Conservation (phyloP, 2,329 filamentous ascomycete species). For the Sphaceloma murrayae region DNA sequence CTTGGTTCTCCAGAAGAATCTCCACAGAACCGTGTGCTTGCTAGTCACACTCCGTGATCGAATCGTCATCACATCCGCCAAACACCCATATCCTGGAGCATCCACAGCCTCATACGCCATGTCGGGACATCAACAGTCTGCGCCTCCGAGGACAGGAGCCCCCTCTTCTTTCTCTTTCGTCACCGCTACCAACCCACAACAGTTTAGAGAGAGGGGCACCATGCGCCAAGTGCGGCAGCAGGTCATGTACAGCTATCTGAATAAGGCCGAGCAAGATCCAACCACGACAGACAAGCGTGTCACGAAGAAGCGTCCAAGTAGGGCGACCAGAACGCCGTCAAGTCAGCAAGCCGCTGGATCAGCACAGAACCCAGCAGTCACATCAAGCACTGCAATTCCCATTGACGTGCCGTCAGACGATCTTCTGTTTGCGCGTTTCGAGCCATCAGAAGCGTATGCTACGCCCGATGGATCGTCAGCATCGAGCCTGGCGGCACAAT, state of each 20-base stretch:
- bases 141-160: too few species aligned
- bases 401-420: too few species aligned
- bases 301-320: slow-evolving; percentile 13
- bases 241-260: slow-evolving; percentile 28
- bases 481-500: not conserved
- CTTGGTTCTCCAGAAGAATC: too few species aligned
- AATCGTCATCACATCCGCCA: too few species aligned
- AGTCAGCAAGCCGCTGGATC: not conserved
- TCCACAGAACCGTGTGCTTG: too few species aligned
- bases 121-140: too few species aligned
- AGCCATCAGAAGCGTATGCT: not conserved
- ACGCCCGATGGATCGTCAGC: not conserved
- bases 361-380: not conserved
- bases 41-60: too few species aligned
- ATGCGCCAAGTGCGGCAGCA: slow-evolving; percentile 26
- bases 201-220: slow-evolving; percentile 24
- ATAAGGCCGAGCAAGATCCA: slow-evolving; percentile 25
- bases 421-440: too few species aligned
- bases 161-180: too few species aligned
- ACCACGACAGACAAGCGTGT: slow-evolving; percentile 23
- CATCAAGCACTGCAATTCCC: not conserved
- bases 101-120: too few species aligned
- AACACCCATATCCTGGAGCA: too few species aligned
- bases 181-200: slow-evolving; percentile 23
- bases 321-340: not conserved